Conservation (phyloP, 129 eudicot species). For the Artemisia argyi region DNA sequence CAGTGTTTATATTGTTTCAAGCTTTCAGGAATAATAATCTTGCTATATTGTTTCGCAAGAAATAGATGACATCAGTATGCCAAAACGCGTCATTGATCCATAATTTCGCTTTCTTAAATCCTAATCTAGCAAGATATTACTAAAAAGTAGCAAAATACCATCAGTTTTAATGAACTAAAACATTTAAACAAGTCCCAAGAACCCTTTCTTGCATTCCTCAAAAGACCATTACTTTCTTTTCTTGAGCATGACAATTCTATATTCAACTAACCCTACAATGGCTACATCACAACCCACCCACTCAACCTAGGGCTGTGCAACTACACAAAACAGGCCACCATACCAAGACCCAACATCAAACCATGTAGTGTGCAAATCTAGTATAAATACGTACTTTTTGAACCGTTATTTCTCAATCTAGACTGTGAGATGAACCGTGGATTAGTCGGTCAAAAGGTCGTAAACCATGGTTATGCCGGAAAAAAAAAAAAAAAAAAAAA, state of each 20-base stretch:
- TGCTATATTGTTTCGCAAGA: no score
- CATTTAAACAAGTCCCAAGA: slow-evolving; percentile 9
- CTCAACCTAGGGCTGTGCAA: not conserved
- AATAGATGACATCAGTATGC: not conserved
- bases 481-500: no score
- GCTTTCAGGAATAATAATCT: no score
- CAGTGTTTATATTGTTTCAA: no score
- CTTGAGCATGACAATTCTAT: slow-evolving; percentile 16
- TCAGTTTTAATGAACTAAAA: not conserved
- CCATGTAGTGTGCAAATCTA: no score
- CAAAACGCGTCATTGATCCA: not conserved
- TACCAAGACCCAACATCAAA: no score
- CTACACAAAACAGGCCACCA: no score
- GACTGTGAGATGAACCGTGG: no score
- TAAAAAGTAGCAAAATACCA: not conserved
- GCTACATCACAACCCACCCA: not conserved
- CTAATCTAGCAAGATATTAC: not conserved
- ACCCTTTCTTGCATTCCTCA: slow-evolving; percentile 1
- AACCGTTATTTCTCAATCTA: no score
- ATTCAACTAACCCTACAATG: slow-evolving; percentile 2
- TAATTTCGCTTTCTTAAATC: not conserved
- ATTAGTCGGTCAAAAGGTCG: no score
- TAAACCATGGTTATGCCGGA: no score
- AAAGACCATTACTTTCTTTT: slow-evolving; percentile 4
- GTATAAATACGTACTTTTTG: no score